Evolutionary conservation across 139 green algal genomes (phyloP).

Genomic region (Coelastrella sp.): DNA sequence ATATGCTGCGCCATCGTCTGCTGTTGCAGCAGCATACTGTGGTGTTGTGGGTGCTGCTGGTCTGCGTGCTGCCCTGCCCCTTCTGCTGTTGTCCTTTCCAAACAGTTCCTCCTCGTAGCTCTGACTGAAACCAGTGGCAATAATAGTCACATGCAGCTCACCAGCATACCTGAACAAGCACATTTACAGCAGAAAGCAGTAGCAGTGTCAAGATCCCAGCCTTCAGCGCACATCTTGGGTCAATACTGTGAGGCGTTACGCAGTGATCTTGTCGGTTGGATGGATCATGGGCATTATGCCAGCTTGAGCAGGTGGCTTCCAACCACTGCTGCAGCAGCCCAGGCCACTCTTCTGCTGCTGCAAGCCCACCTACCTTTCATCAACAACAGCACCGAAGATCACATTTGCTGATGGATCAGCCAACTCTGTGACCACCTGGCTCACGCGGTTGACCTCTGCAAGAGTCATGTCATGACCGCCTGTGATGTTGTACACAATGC

Average conservation of each 20-base stretch:
- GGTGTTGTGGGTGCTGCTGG: not conserved
- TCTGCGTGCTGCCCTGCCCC: not conserved
- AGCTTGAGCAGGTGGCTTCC: too few relatives aligned
- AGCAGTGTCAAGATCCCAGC: too few relatives aligned
- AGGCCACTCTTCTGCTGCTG: too few relatives aligned
- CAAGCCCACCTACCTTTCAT: slow-evolving; percentile 16
- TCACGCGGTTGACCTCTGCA: slow-evolving; percentile 91
- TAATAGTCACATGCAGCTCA: slow-evolving; percentile 90
- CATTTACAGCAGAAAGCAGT: not conserved
- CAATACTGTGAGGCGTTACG: too few relatives aligned
- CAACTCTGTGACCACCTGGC: slow-evolving; percentile 91
- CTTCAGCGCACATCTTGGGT: too few relatives aligned
- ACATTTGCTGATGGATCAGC: slow-evolving; percentile 95
- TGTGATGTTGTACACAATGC: slow-evolving; percentile 87
- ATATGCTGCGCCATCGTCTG: too few relatives aligned
- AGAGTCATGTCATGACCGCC: slow-evolving; percentile 17
- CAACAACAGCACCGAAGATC: slow-evolving; percentile 95
- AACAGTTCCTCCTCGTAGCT: slow-evolving; percentile 80
- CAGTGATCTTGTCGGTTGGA: too few relatives aligned
- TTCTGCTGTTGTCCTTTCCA: not conserved
- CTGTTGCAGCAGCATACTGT: not conserved
- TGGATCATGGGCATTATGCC: too few relatives aligned
- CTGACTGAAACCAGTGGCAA: slow-evolving; percentile 89
- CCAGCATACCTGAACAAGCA: slow-evolving; percentile 43
- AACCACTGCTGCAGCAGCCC: too few relatives aligned